Evolutionary conservation across 192 early-diverging fungal species (phyloP).

Genomic region (Backusella macrospora): DNA sequence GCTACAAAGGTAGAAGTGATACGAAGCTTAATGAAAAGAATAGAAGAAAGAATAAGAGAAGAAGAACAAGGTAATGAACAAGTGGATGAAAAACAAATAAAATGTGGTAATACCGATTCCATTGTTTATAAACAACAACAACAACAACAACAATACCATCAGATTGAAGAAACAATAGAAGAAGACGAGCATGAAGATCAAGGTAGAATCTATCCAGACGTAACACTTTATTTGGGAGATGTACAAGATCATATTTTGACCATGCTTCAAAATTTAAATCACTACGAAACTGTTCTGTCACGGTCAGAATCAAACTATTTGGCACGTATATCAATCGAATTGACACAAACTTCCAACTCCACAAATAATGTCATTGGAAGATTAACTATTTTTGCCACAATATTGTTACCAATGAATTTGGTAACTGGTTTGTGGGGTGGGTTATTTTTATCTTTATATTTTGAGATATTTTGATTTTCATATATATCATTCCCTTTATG

Average conservation of each 20-base stretch:
- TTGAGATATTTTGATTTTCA: not conserved
- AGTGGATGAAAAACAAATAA: not conserved
- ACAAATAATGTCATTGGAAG: slow-evolving; percentile 90
- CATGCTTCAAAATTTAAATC: slow-evolving; percentile 77
- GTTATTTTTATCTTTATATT: slow-evolving; percentile 23
- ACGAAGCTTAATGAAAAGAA: slow-evolving; percentile 65
- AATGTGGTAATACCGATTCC: not conserved
- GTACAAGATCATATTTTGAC: slow-evolving; percentile 80
- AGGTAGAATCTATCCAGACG: slow-evolving; percentile 51
- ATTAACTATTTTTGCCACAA: slow-evolving; percentile 85
- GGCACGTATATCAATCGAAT: slow-evolving; percentile 77
- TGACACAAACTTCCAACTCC: slow-evolving; percentile 74
- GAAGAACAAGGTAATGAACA: not conserved
- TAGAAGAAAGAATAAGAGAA: slow-evolving; percentile 38
- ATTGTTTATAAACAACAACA: not conserved
- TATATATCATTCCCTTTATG: too few relatives aligned
- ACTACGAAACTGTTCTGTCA: slow-evolving; percentile 72
- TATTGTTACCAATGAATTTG: slow-evolving; percentile 91
- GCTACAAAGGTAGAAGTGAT: slow-evolving; percentile 71
- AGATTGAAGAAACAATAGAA: not conserved
- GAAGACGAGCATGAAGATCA: not conserved
- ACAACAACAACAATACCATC: not conserved
- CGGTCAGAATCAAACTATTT: slow-evolving; percentile 78
- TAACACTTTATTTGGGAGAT: slow-evolving; percentile 79
- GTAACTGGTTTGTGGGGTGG: slow-evolving; percentile 76